Evolutionary conservation across 1,139 yeast genomes (phyloP).

Genomic region (Kluyveromyces sp.): DNA sequence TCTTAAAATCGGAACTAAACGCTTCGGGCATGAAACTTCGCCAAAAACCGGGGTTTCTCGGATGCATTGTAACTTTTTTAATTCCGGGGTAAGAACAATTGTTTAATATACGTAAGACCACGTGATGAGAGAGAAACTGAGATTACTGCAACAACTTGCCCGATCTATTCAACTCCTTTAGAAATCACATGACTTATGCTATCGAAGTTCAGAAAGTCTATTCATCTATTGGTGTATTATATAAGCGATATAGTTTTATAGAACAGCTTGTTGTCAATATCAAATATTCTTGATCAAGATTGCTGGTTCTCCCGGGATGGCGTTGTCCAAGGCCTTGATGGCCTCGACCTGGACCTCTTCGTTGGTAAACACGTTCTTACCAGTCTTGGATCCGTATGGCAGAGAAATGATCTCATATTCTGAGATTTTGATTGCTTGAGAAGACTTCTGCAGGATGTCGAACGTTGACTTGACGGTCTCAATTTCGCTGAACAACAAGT

Average conservation of each 20-base stretch:
- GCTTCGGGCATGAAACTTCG: no score
- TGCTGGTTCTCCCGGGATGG: conserved; percentile 94
- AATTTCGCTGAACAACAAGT: conserved; percentile 73
- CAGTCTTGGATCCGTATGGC: conserved; percentile 54
- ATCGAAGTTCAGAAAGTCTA: no score
- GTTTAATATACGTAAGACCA: no score
- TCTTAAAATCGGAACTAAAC: neutral
- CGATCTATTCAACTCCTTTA: no score
- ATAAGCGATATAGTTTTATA: conserved; percentile 7
- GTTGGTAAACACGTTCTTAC: conserved; percentile 61
- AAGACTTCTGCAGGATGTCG: conserved; percentile 52
- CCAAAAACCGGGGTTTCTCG: no score
- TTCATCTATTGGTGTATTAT: neutral
- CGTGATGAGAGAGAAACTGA: no score
- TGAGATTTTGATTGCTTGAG: conserved; percentile 47
- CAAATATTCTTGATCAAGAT: conserved; percentile 58
- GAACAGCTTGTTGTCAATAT: conserved; percentile 1
- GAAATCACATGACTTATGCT: no score
- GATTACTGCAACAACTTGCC: no score
- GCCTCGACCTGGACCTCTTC: conserved; percentile 60
- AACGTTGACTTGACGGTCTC: conserved; percentile 54
- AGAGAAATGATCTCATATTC: conserved; percentile 54
- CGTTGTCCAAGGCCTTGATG: conserved; percentile 69
- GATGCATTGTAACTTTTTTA: neutral
- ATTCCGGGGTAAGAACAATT: neutral